Evolutionary conservation across 495 filamentous ascomycete genomes (phyloP).

Genomic region (Haplographium delicatum): DNA sequence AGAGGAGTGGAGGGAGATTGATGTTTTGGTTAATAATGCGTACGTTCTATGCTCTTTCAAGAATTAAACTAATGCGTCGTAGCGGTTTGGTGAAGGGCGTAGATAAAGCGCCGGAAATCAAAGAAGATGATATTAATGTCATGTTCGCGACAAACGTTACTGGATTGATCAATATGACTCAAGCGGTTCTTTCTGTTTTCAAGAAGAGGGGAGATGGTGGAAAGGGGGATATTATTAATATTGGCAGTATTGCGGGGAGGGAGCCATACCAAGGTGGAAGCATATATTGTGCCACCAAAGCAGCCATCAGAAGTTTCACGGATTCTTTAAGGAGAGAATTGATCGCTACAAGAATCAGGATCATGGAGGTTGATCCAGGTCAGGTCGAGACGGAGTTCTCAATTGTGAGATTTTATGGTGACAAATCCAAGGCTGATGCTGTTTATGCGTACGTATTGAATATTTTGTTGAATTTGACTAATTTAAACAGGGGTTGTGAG

Average conservation of each 20-base stretch:
- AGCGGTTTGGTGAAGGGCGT: constrained; percentile 86
- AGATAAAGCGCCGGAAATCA: constrained; percentile 80
- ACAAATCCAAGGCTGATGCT: constrained; percentile 90
- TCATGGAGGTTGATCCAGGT: constrained; percentile 92
- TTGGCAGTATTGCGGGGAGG: constrained; percentile 90
- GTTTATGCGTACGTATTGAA: constrained; percentile 75
- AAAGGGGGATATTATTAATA: constrained; percentile 91
- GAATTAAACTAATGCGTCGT: constrained; percentile 9
- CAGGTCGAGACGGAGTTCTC: constrained; percentile 99
- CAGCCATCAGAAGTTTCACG: constrained; percentile 84
- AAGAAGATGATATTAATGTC: constrained; percentile 71
- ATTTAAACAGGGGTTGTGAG: constrained; percentile 62
- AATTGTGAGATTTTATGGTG: constrained; percentile 85
- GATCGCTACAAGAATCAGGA: constrained; percentile 75
- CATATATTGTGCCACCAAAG: constrained; percentile 97
- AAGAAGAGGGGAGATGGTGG: constrained; percentile 74
- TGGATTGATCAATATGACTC: constrained; percentile 95
- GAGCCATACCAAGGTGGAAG: constrained; percentile 85
- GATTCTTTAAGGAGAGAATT: constrained; percentile 86
- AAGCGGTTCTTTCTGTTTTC: constrained; percentile 82
- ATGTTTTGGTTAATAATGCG: constrained; percentile 97
- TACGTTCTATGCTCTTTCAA: constrained; percentile 41
- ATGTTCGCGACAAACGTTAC: constrained; percentile 95
- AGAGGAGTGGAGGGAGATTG: constrained; percentile 77
- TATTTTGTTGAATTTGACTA: constrained; percentile 12